Evolutionary conservation across 805 yeast species (phyloP).

Genomic region (Sugiyamaella floridensis): DNA sequence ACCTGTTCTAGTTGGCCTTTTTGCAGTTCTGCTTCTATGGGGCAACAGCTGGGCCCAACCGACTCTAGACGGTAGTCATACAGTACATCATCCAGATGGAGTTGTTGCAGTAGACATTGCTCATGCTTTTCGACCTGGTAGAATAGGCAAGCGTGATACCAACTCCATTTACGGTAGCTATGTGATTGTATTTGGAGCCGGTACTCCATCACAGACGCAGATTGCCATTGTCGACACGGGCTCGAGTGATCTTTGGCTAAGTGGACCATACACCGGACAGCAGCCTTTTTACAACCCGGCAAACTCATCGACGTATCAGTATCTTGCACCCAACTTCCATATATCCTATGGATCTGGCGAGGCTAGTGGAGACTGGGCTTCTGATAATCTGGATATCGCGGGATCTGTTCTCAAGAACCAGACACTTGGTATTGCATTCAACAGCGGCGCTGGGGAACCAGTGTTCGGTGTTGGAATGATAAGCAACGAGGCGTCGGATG

Average conservation of each 20-base stretch:
- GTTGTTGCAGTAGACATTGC: slow-evolving; percentile 12
- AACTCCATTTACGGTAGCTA: slow-evolving; percentile 20
- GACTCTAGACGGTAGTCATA: no score
- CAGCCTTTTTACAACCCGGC: slow-evolving; percentile 8
- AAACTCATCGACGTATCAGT: slow-evolving; percentile 50
- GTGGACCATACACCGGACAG: slow-evolving; percentile 10
- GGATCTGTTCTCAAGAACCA: slow-evolving; percentile 62
- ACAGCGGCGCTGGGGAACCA: slow-evolving; percentile 9
- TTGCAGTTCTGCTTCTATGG: background rate
- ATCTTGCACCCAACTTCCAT: slow-evolving; percentile 75
- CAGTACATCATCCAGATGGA: background rate
- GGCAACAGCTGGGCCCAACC: no score
- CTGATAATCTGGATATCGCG: slow-evolving; percentile 68
- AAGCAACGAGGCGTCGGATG: slow-evolving; percentile 27
- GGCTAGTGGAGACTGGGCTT: slow-evolving; percentile 68
- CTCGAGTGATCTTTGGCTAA: slow-evolving; percentile 57
- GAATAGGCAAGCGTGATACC: slow-evolving; percentile 11
- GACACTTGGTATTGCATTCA: slow-evolving; percentile 40
- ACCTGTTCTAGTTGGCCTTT: background rate
- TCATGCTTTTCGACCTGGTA: slow-evolving; percentile 5
- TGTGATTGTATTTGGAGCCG: slow-evolving; percentile 31
- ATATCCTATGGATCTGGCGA: slow-evolving; percentile 93
- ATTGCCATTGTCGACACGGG: slow-evolving; percentile 63
- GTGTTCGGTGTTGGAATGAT: slow-evolving; percentile 34
- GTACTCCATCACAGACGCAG: slow-evolving; percentile 48